Conservation (phyloP, 2,329 filamentous ascomycete species). For the Aspergillus candidus region DNA sequence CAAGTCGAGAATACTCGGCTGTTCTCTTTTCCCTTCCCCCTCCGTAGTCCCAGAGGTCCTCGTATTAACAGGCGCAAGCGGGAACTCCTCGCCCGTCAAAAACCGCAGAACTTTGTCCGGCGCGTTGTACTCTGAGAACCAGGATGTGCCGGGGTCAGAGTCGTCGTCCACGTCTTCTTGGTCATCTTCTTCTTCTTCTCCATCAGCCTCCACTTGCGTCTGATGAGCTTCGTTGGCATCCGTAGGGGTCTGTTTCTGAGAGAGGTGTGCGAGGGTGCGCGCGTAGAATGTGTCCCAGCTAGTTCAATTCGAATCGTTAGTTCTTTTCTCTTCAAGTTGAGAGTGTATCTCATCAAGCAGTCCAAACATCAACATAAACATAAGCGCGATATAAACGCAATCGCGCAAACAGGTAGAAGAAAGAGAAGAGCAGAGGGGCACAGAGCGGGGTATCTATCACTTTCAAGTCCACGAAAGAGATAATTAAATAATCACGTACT, state of each 20-base stretch:
- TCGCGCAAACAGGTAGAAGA: background rate
- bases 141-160: conserved; percentile 77
- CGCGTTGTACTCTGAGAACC: conserved; percentile 92
- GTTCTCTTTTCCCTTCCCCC: conserved; percentile 6
- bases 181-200: conserved; percentile 43
- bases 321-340: conserved; percentile 9
- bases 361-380: too few species aligned
- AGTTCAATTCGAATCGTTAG: conserved; percentile 6
- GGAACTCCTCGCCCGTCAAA: conserved; percentile 48
- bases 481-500: conserved; percentile 51
- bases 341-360: background rate
- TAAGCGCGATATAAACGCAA: background rate
- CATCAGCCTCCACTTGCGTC: conserved; percentile 60
- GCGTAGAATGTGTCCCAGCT: conserved; percentile 60
- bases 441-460: conserved; percentile 6
- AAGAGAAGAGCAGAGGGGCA: background rate
- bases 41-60: conserved; percentile 2
- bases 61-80: conserved; percentile 39
- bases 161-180: conserved; percentile 67
- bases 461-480: background rate
- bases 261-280: conserved; percentile 37
- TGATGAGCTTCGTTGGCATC: conserved; percentile 58
- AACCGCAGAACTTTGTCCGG: conserved; percentile 72
- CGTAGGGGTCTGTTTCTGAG: conserved; percentile 16
- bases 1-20: conserved; percentile 64